Base-by-base conservation (phyloP, 2,329 filamentous ascomycete species). In the Fusarium papillatum region DNA sequence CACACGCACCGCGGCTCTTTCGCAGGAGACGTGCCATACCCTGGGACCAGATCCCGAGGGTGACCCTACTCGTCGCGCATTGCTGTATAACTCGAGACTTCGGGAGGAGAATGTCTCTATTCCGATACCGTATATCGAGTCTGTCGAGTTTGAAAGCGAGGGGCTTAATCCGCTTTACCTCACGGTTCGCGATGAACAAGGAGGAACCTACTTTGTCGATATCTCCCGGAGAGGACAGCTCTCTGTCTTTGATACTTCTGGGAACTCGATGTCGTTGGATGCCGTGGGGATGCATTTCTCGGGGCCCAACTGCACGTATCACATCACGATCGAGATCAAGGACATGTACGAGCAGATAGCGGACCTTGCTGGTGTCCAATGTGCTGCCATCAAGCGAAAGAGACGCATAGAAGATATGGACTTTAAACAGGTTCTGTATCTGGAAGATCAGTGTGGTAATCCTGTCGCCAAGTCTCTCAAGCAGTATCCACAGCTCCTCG, bases 101-200 rank as follows among this genome's bases (percentile, higher is more conserved):
- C 80, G 72, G 13, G 81, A 82, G 59, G 70, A 72, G 3, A 83
- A 84, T 36, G 70, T 77, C 19, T 78, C 81, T 0, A 81, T 85
- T 8, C 82, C 83, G 1, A 78, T 80, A 26, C 83, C 84, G 0
- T 85, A 83, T 57, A 81, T 86, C 5, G 83, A 85, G 61, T 82
- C 84, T 0, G 78, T 86, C 26, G 80, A 81, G 50, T 82, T 85
- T 59, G 79, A 82, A 26, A 75, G 73, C 5, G 78, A 81, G 19
- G 82, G 81, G 1, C 66, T 84, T 2, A 73, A 80, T 5, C 83
- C 84, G 0, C 61, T 84, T 2, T 85, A 81, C 53, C 62, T 85
- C 16, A 82, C 83, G 0, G 68, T 85, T 6, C 71, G 81, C 0
- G 82, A 85, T 61, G 74, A 76, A 4, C 66, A 72, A 9, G 77